phyloP scores from a whole-genome alignment of 352 stramenopile genomes.

The Phytophthora cryptogea region DNA sequence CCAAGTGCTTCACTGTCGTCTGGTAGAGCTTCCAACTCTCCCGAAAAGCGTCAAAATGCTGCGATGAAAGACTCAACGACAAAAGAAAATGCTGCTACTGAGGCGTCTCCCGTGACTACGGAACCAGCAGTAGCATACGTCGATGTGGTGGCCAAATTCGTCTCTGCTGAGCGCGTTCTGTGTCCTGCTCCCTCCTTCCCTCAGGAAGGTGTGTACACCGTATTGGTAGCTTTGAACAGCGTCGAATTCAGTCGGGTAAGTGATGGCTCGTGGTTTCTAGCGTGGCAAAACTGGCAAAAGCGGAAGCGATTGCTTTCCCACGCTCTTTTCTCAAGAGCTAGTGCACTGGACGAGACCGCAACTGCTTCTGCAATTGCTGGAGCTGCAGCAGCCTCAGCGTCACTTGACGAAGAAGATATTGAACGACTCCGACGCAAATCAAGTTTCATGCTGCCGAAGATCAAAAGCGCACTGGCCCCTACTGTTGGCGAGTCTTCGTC shows the following conservation, averaged over 20 bases:
- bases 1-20: background rate
- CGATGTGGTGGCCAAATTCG: constrained; percentile 41
- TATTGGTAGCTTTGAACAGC: constrained; percentile 68
- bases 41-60: constrained; percentile 12
- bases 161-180: constrained; percentile 50
- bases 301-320: constrained; percentile 56
- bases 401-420: constrained; percentile 29
- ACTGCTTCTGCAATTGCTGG: constrained; percentile 26
- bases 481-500: constrained; percentile 8
- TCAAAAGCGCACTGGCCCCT: constrained; percentile 24
- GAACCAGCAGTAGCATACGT: constrained; percentile 15
- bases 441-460: constrained; percentile 55
- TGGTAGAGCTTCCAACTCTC: constrained; percentile 1
- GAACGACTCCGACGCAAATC: constrained; percentile 39
- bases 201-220: constrained; percentile 67
- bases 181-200: constrained; percentile 58
- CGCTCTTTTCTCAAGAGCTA: constrained; percentile 36
- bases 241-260: constrained; percentile 65
- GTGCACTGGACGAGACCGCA: constrained; percentile 11
- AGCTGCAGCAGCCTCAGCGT: constrained; percentile 23
- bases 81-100: no score
- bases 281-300: constrained; percentile 88
- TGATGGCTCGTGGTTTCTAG: constrained; percentile 66
- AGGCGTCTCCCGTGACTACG: background rate
- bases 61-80: no score